phyloP scores from a whole-genome alignment of 129 eudicot genomes.

The Heracleum sosnowskyi region DNA sequence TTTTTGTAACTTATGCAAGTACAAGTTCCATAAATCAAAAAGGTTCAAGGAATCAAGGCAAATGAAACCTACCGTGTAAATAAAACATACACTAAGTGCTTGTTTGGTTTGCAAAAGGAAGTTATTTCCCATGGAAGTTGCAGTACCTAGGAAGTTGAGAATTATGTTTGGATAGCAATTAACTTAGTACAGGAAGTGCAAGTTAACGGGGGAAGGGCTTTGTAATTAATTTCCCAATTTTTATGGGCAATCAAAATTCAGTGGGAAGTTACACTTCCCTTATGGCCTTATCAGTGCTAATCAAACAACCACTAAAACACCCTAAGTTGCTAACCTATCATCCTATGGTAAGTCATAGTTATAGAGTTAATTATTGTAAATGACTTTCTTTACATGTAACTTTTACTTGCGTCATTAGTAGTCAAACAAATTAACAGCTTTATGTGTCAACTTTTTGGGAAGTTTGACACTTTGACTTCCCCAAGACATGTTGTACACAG shows the following conservation, averaged over 20 bases:
- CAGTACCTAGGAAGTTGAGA: too few species aligned
- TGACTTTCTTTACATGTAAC: neutral
- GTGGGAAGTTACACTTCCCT: too few species aligned
- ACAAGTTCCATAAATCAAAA: neutral
- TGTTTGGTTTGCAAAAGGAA: too few species aligned
- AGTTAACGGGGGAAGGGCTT: too few species aligned
- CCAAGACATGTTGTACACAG: neutral
- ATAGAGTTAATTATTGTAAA: neutral
- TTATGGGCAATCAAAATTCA: too few species aligned
- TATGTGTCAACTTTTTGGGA: neutral
- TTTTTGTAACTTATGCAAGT: neutral
- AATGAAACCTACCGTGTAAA: neutral
- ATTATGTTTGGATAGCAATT: too few species aligned
- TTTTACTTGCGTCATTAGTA: neutral
- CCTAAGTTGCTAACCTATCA: neutral
- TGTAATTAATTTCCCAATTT: too few species aligned
- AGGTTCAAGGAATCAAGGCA: neutral
- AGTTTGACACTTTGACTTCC: neutral
- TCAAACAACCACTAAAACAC: too few species aligned
- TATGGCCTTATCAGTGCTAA: too few species aligned
- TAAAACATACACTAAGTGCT: neutral
- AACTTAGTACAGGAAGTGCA: too few species aligned
- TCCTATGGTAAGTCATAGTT: neutral
- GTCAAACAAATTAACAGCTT: neutral
- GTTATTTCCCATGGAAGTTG: too few species aligned